Conservation (phyloP, 108 stramenopile genomes). For the Discostella pseudostelligera region DNA sequence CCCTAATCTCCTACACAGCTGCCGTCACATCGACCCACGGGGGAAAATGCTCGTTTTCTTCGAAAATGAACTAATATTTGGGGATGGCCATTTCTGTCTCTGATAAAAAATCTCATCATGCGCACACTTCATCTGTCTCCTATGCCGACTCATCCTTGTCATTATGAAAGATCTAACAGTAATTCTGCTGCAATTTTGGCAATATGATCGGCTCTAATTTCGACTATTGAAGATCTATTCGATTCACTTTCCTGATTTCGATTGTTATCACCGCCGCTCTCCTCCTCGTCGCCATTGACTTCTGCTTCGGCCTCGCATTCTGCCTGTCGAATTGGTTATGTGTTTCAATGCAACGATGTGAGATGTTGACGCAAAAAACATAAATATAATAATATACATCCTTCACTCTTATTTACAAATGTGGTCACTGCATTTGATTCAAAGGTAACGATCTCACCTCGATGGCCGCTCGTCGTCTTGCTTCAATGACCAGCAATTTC, state of each 20-base stretch:
- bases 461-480: conserved; percentile 41
- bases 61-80: no score
- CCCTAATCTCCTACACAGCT: no score
- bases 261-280: conserved; percentile 2
- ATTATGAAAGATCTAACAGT: conserved; percentile 38
- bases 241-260: no score
- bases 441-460: conserved; percentile 19
- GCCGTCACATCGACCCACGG: no score
- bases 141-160: no score
- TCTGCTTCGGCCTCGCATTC: conserved; percentile 36
- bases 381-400: background rate
- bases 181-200: conserved; percentile 40
- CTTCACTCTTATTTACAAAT: background rate
- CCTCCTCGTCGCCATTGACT: conserved; percentile 12
- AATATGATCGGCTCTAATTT: conserved; percentile 38
- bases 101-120: no score
- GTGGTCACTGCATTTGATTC: background rate
- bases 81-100: no score
- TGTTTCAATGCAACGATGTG: no score
- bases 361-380: no score
- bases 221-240: no score
- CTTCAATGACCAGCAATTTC: conserved; percentile 44
- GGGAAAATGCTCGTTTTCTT: no score
- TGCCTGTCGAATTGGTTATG: conserved; percentile 8
- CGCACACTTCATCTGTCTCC: no score